These are phyloP conservation scores for Gossypium davidsonii DNA, from an alignment of 441 rosid species.

Conservation along the genomic window DNA sequence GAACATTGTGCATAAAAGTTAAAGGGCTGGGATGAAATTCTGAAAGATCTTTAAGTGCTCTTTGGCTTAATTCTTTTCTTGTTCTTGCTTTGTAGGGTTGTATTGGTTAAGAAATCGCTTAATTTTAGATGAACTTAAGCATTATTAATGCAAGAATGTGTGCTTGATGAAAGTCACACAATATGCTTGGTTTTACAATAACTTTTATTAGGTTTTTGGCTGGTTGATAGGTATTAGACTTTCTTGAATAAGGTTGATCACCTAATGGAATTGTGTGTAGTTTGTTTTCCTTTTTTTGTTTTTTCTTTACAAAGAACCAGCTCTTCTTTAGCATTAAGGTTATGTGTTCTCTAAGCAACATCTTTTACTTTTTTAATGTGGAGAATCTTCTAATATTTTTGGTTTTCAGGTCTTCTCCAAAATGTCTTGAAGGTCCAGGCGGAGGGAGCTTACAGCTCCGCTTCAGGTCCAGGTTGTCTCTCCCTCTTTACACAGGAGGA, in stretches of 20 bases:
- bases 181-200: background rate
- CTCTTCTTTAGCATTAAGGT: background rate
- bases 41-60: background rate
- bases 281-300: background rate
- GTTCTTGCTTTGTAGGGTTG: background rate
- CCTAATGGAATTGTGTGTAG: background rate
- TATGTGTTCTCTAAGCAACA: background rate
- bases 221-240: background rate
- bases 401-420: slow-evolving; percentile 68
- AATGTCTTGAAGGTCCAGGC: slow-evolving; percentile 80
- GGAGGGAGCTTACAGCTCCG: slow-evolving; percentile 67
- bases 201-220: background rate
- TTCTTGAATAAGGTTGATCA: background rate
- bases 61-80: background rate
- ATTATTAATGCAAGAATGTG: background rate
- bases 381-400: slow-evolving; percentile 6
- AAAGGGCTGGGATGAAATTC: background rate
- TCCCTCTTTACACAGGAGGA: slow-evolving; percentile 96
- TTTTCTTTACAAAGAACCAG: background rate
- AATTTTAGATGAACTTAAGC: background rate
- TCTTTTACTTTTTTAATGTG: background rate
- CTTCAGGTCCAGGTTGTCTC: slow-evolving; percentile 83
- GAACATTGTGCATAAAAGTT: background rate
- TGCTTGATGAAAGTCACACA: background rate
- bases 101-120: background rate